Conservation (phyloP, 345 rosid species). For the Gossypium rotundifolium region DNA sequence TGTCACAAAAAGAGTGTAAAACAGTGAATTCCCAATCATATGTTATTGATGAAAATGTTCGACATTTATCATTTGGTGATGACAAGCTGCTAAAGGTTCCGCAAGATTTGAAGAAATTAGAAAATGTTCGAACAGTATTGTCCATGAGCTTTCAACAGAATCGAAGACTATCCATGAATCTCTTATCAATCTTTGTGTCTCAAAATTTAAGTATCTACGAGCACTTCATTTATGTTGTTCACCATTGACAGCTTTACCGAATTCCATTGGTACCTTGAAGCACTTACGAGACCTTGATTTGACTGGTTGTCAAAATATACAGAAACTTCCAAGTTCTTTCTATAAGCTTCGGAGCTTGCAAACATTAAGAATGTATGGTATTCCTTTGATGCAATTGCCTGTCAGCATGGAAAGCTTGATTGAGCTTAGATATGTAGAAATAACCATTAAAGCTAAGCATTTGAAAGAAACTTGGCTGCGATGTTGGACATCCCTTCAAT, state of each 20-base stretch:
- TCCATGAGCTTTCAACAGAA: neutral
- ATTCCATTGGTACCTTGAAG: conserved; percentile 5
- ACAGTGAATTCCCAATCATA: neutral
- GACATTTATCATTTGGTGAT: neutral
- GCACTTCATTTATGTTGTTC: neutral
- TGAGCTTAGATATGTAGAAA: neutral
- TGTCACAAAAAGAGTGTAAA: neutral
- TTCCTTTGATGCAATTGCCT: neutral
- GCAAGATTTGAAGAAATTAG: neutral
- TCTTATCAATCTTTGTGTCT: neutral
- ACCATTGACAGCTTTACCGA: neutral
- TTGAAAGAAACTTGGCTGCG: neutral
- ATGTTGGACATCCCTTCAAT: neutral
- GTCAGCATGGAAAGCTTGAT: neutral
- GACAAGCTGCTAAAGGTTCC: neutral
- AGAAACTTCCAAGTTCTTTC: neutral
- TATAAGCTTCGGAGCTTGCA: neutral
- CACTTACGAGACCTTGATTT: conserved; percentile 11
- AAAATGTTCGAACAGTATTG: neutral
- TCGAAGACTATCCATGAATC: neutral
- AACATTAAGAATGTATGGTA: neutral
- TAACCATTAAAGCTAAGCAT: neutral
- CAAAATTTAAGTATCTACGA: neutral
- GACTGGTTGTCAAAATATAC: neutral
- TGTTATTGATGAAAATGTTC: neutral